These are phyloP conservation scores for Populus euphratica DNA, from an alignment of 345 rosid genomes.

Conservation along the genomic window DNA sequence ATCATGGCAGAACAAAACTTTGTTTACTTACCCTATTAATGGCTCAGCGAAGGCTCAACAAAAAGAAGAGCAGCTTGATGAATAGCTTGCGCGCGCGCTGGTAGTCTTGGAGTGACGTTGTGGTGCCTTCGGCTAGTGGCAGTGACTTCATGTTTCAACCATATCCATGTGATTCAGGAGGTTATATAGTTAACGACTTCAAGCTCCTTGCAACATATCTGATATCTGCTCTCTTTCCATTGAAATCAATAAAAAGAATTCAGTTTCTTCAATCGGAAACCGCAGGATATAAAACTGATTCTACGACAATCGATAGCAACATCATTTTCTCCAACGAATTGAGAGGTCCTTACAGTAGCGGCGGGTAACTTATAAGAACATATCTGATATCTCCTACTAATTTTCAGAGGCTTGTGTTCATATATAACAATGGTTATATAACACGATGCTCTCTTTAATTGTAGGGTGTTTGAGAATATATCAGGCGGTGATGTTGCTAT, in stretches of 20 bases:
- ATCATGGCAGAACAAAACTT: too few relatives aligned
- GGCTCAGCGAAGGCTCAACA: too few relatives aligned
- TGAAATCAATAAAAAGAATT: too few relatives aligned
- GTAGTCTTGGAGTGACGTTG: constrained; percentile 13
- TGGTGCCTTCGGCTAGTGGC: not conserved
- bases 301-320: constrained; percentile 5
- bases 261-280: not conserved
- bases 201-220: not conserved
- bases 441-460: not conserved
- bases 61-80: not conserved
- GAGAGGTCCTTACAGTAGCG: not conserved
- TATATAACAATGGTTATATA: not conserved
- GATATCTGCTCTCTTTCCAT: too few relatives aligned
- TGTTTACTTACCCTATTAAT: too few relatives aligned
- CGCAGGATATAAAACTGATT: not conserved
- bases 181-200: not conserved
- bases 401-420: too few relatives aligned
- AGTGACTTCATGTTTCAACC: constrained; percentile 15
- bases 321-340: constrained; percentile 15
- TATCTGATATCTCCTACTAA: too few relatives aligned
- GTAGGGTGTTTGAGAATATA: not conserved
- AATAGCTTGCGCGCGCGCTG: too few relatives aligned
- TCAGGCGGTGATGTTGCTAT: not conserved
- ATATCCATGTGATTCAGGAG: not conserved
- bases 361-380: too few relatives aligned